Percentiles rank a stretch among this genome's conserved stretches.
These are phyloP conservation scores for Coniella vitis DNA, from an alignment of 2,329 filamentous ascomycete genomes.

Conservation along the genomic window DNA sequence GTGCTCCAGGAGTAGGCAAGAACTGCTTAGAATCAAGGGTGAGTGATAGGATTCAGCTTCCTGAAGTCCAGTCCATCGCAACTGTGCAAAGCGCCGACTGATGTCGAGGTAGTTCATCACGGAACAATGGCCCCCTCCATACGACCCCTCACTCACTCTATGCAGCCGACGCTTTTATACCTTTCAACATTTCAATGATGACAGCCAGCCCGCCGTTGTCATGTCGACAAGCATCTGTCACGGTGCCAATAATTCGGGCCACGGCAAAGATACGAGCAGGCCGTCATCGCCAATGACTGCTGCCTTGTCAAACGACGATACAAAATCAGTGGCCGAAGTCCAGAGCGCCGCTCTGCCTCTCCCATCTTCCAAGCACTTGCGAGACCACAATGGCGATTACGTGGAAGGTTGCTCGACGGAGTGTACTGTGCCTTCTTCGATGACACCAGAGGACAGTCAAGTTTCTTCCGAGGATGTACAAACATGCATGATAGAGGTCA, in stretches of 20 bases:
- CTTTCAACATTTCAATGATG: slow-evolving; percentile 11
- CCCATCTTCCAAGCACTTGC: neutral
- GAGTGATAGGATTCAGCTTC: slow-evolving; percentile 13
- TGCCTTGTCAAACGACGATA: slow-evolving; percentile 10
- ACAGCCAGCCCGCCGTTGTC: neutral
- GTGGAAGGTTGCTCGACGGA: neutral
- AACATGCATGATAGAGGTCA: slow-evolving; percentile 24
- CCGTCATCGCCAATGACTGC: neutral
- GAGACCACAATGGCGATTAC: neutral
- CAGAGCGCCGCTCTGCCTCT: neutral
- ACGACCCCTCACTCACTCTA: slow-evolving; percentile 24
- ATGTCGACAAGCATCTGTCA: too few species aligned
- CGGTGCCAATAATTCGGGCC: neutral
- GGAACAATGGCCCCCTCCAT: slow-evolving; percentile 23
- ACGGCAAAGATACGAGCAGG: neutral
- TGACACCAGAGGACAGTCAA: neutral
- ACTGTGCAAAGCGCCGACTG: neutral
- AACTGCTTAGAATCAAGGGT: slow-evolving; percentile 24
- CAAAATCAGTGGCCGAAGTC: slow-evolving; percentile 17
- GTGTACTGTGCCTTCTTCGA: too few species aligned
- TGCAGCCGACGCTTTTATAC: slow-evolving; percentile 24
- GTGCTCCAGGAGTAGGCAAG: slow-evolving; percentile 24
- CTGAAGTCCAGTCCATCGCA: slow-evolving; percentile 1
- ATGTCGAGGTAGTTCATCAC: slow-evolving; percentile 21
- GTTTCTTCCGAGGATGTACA: slow-evolving; percentile 16